A percentile compares a stretch with the other conserved stretches of the same genome.
Evolutionary conservation across 805 yeast species (phyloP).

Genomic region (Kluyveromyces dobzhanskii): DNA sequence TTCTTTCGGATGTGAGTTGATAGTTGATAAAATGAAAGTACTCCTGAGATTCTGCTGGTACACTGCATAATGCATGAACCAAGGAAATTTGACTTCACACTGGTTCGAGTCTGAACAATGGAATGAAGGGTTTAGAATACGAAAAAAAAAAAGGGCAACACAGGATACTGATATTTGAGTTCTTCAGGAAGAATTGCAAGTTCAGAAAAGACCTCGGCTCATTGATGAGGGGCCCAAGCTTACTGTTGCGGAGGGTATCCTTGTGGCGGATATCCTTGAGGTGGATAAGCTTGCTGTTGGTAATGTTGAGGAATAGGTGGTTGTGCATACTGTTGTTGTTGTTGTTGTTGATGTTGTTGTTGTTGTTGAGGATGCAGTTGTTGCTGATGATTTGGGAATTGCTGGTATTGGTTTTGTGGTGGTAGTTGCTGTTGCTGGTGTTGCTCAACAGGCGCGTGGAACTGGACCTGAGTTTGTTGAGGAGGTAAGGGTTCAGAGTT

Average conservation of each 20-base stretch:
- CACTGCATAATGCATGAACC: too few relatives aligned
- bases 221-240: neutral
- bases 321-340: slow-evolving; percentile 23
- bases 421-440: slow-evolving; percentile 13
- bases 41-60: too few relatives aligned
- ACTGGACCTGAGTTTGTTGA: slow-evolving; percentile 28
- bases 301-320: slow-evolving; percentile 25
- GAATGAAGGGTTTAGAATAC: too few relatives aligned
- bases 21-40: too few relatives aligned
- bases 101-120: too few relatives aligned
- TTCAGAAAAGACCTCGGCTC: neutral
- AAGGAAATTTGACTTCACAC: too few relatives aligned
- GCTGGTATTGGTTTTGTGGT: slow-evolving; percentile 12
- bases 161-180: too few relatives aligned
- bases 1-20: too few relatives aligned
- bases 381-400: slow-evolving; percentile 13
- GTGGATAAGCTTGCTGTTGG: slow-evolving; percentile 4
- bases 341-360: slow-evolving; percentile 10
- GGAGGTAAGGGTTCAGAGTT: slow-evolving; percentile 9
- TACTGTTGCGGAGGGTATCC: slow-evolving; percentile 4
- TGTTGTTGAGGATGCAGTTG: slow-evolving; percentile 14
- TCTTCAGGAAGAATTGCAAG: too few relatives aligned
- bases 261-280: slow-evolving; percentile 5
- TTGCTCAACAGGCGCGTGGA: slow-evolving; percentile 19
- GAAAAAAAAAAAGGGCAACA: too few relatives aligned